Evolutionary conservation across 768 basidiomycete genomes (phyloP).

Genomic region (Phaeolepiota aurea): DNA sequence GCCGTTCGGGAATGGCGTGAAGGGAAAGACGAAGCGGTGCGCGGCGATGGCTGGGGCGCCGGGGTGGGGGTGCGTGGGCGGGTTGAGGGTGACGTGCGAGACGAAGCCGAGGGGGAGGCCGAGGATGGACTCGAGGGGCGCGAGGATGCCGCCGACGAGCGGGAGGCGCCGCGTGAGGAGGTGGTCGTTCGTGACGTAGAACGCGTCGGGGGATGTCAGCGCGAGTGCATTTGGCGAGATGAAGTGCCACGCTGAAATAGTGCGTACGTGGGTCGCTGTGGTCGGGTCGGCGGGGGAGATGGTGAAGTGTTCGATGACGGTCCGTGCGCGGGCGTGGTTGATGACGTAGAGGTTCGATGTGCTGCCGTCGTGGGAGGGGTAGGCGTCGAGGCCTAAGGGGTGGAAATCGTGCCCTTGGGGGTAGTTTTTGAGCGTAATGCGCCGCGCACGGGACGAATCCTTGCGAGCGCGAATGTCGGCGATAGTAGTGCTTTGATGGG

Average conservation of each 20-base stretch:
- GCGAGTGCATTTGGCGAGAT: slow-evolving; percentile 62
- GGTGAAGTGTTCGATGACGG: slow-evolving; percentile 62
- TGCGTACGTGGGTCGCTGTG: slow-evolving; percentile 47
- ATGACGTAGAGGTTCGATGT: slow-evolving; percentile 53
- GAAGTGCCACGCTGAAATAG: slow-evolving; percentile 49
- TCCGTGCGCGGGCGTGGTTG: slow-evolving; percentile 56
- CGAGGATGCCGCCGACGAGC: slow-evolving; percentile 37
- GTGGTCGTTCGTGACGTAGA: slow-evolving; percentile 73
- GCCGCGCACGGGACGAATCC: slow-evolving; percentile 26
- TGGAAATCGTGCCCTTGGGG: slow-evolving; percentile 59
- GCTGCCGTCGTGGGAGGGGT: slow-evolving; percentile 38
- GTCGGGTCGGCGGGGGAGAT: slow-evolving; percentile 35
- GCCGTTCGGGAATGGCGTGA: slow-evolving; percentile 64
- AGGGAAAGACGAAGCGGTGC: slow-evolving; percentile 32
- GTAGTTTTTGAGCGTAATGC: slow-evolving; percentile 39
- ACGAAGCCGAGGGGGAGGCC: slow-evolving; percentile 54
- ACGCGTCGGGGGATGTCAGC: slow-evolving; percentile 55
- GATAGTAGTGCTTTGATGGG: slow-evolving; percentile 1
- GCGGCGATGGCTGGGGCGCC: slow-evolving; percentile 18
- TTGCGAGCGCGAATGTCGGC: not conserved
- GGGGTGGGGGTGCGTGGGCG: slow-evolving; percentile 9
- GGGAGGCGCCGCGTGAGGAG: slow-evolving; percentile 55
- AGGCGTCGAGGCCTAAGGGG: slow-evolving; percentile 58
- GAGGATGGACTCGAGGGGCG: slow-evolving; percentile 46
- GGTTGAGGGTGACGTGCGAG: slow-evolving; percentile 40